phyloP scores from a whole-genome alignment of 192 early-diverging fungal species.

The Umbelopsis vinacea region DNA sequence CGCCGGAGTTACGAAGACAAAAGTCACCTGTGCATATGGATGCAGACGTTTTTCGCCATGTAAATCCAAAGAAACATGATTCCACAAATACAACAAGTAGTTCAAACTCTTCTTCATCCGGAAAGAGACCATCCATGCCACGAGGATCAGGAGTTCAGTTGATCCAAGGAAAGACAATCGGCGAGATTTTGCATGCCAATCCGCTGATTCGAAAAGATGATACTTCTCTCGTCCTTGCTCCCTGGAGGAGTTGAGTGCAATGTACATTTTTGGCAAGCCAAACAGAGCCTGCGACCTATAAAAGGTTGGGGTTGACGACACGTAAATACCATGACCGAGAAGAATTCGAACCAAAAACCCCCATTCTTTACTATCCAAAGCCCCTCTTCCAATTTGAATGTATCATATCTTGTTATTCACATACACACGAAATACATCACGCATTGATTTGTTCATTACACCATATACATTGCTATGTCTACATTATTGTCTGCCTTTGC shows the following conservation, averaged over 20 bases:
- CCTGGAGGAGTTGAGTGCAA: constrained; percentile 2
- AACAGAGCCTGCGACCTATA: too few relatives aligned
- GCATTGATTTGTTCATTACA: not conserved
- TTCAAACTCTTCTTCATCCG: not conserved
- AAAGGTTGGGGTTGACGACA: too few relatives aligned
- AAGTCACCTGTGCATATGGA: not conserved
- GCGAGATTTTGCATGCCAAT: constrained; percentile 5
- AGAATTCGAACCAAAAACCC: too few relatives aligned
- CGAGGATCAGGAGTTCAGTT: not conserved
- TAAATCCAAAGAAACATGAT: not conserved
- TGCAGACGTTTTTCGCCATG: not conserved
- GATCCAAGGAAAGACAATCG: constrained; percentile 10
- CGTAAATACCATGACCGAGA: too few relatives aligned
- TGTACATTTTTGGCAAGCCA: not conserved
- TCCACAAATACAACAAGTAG: not conserved
- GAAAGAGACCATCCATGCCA: not conserved
- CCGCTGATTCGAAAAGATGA: constrained; percentile 12
- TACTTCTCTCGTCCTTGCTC: not conserved
- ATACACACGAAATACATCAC: not conserved
- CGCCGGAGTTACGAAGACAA: constrained; percentile 6
- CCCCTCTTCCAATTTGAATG: too few relatives aligned
- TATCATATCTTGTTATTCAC: too few relatives aligned
- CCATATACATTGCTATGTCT: not conserved
- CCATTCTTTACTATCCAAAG: too few relatives aligned
- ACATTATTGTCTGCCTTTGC: constrained; percentile 15